Base-by-base conservation (phyloP, 441 rosid species). In the Manihot esculenta region DNA sequence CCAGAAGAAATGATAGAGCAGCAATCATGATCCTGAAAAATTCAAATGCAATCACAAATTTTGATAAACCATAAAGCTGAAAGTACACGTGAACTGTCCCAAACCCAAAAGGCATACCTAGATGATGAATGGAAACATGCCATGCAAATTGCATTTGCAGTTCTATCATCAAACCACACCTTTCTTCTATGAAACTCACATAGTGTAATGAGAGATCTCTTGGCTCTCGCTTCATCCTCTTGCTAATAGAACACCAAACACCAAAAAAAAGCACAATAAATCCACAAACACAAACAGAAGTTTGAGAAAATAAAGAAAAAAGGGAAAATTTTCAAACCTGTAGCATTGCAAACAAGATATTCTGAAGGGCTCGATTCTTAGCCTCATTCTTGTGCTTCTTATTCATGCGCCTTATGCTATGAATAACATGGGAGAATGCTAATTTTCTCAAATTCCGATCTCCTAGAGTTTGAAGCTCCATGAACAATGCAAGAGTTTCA, bases 161-260 rank as follows among this genome's bases (percentile, higher is more conserved):
- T 89, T 81, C 95, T 89, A 69, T 89, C 89, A 77, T 94, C 97
- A 75, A 85, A 83, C 99, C 99, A 93, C 27, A 89, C 88, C 81
- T 87, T 91, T 78, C 86, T 89, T 65, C 92, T 74, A 63, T 87
- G 98, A 77, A 93, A 91, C 70, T 86, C 96, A 42, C 97, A 88
- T 11, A 93, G 77, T 0, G 92, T 87, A 57, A 83, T 72, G 70
- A 95, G 95, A 0, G 95, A 69, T 79, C 96, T 86, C 82, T 85
- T 95, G 10, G 97, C 95, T 75, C 77, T 84, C 12, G 83, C 74
- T 81, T 93, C 98, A 80, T 95, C 92, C 68, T 88, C 97, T 84
- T 82, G 87, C 98, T 91, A 73, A 15, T 11, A 60, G 61, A 42
- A 56, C 9, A 13, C 33, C 48, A 38, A 27, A 56, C 26, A n/a